A percentile compares a stretch with the other conserved stretches of the same genome.
phyloP scores from a whole-genome alignment of 352 stramenopile species.

The Elongisporangium prolatum region DNA sequence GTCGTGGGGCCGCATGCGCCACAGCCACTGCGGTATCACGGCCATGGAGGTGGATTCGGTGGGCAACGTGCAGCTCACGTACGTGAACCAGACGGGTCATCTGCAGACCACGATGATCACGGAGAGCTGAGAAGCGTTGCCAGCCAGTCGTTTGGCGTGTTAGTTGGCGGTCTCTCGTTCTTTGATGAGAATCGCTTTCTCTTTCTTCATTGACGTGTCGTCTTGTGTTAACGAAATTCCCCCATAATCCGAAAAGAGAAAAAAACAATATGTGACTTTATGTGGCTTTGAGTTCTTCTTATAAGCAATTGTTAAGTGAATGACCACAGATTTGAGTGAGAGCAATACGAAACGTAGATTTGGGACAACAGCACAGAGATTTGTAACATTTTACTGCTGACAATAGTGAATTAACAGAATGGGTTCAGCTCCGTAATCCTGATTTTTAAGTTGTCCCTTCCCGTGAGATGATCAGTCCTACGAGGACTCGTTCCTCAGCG shows the following conservation, averaged over 20 bases:
- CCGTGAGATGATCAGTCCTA: too few species aligned
- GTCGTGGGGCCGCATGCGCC: slow-evolving; percentile 68
- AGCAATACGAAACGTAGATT: too few species aligned
- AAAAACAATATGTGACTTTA: not conserved
- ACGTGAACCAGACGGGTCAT: slow-evolving; percentile 63
- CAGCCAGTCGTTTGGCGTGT: not conserved
- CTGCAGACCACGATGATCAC: slow-evolving; percentile 50
- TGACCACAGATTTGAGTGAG: too few species aligned
- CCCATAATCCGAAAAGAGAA: not conserved
- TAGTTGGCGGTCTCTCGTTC: not conserved
- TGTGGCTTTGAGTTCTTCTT: too few species aligned
- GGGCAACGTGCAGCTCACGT: slow-evolving; percentile 59
- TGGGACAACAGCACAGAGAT: too few species aligned
- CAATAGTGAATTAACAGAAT: too few species aligned
- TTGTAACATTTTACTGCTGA: too few species aligned
- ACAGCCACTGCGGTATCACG: slow-evolving; percentile 63
- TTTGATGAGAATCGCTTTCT: not conserved
- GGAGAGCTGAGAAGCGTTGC: slow-evolving; percentile 29
- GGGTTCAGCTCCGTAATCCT: too few species aligned
- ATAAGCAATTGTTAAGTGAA: too few species aligned
- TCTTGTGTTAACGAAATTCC: not conserved
- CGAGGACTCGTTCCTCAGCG: too few species aligned
- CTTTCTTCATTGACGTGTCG: not conserved
- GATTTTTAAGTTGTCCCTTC: too few species aligned
- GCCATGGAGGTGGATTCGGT: slow-evolving; percentile 62